Evolutionary conservation across 2,329 filamentous ascomycete species (phyloP), one percentile per base, ranked within the genome.

Genomic region (Beauveria asiatica): DNA sequence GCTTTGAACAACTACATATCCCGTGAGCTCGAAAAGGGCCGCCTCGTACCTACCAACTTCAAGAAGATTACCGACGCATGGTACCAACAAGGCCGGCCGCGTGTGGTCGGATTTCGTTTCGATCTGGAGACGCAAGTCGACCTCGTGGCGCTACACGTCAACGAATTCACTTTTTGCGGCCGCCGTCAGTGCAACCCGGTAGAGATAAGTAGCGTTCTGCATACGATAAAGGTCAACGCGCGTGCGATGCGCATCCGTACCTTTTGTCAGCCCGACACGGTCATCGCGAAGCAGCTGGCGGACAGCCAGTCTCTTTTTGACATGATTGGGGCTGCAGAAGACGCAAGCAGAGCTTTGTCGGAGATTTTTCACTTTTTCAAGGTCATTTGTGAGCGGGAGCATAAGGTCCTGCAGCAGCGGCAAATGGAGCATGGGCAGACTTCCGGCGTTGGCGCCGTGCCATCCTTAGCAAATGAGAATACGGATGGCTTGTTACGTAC

Each of bases 61-160:
- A 79, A 80, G 64, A 78, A 75, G 62, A 70, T 83, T 8, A 74
- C 76, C 2, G 80, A 84, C 55, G 68, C 66, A 5, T 85, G 82
- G 83, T 70, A 73, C 25, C 72, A 76, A 48, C 76, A 78, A 63
- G 82, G 82, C 44, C 80, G 80, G 0, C 80, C 82, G 6, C 77
- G 75, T 59, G 81, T 85, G 9, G 70, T 82, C 23, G 79, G 80
- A 13, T 85, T 84, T 68, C 79, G 81, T 19, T 85, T 82, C 67
- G 82, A 85, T 62, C 68, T 84, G 2, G 82, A 84, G 70, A 84
- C 82, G 1, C 83, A 85, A 70, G 67, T 85, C n/a, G 80, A 83
- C 11, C 75, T 85, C 11, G 68, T 84, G 23, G 66, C 69, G 17
- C 67, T 79, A 9, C 82, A 85, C 63, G 67, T 76, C 30, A 68